phyloP scores from a whole-genome alignment of 2,329 filamentous ascomycete species.

The Talaromyces sp. region DNA sequence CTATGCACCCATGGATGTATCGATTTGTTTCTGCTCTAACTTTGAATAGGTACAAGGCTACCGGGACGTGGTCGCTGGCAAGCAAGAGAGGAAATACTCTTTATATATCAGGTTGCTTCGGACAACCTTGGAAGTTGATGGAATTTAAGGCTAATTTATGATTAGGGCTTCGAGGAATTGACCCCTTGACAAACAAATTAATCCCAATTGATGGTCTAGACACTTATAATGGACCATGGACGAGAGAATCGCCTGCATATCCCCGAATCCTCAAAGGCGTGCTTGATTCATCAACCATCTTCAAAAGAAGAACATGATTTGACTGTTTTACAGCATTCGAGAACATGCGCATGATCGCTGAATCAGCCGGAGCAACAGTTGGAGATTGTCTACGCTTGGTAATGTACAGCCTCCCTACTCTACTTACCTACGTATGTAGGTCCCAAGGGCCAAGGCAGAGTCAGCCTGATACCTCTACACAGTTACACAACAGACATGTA shows the following conservation, averaged over 20 bases:
- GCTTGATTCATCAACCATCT: neutral
- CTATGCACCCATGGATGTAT: too few relatives aligned
- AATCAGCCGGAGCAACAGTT: conserved; percentile 7
- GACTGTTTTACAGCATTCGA: neutral
- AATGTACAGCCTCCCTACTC: neutral
- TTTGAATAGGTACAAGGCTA: conserved; percentile 12
- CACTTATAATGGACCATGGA: neutral
- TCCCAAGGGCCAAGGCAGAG: neutral
- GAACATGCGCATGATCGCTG: conserved; percentile 13
- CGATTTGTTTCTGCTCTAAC: neutral
- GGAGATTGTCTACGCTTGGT: conserved; percentile 13
- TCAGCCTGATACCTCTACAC: neutral
- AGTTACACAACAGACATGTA: conserved; percentile 15
- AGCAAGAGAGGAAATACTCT: conserved; percentile 10
- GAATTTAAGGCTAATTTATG: neutral
- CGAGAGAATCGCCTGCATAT: conserved; percentile 3
- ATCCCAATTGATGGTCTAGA: conserved; percentile 1
- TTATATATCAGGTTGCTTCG: neutral
- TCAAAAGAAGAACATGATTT: neutral
- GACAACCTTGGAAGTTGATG: neutral
- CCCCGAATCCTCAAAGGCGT: neutral
- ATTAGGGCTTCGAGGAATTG: conserved; percentile 6
- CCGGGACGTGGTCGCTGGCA: neutral
- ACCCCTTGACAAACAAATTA: neutral
- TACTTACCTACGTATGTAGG: neutral